Evolutionary conservation across 2,329 filamentous ascomycete species (phyloP), one percentile per base, ranked within the genome.

Genomic region (Beauveria sp.): DNA sequence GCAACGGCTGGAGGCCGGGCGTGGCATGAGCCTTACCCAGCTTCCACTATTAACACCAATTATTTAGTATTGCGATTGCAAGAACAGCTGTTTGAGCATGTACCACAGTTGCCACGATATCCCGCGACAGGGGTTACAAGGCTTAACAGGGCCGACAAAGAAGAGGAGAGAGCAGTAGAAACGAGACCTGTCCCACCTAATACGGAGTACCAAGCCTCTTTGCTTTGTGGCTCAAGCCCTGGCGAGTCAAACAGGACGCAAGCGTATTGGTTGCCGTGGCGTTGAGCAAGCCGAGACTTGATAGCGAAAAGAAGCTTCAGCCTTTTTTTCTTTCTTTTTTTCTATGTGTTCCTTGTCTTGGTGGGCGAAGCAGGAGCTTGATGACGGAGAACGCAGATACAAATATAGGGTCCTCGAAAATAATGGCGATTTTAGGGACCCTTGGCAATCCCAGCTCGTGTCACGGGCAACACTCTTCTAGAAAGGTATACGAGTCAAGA

Each of bases 131-230:
- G 55, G 55, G 34, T 48, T 24, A 48, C 54, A 56, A 47, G 41
- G 54, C 54, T 43, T 37, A n/a, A 7, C 20, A 57, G 34, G 44
- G 22, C 12, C 30, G 34, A 57, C 18, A 40, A 57, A 18, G 34
- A 56, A 10, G 30, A 43, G 55, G 20, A 47, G 37, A 40, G 34
- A 47, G 55, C 40, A 40, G 24, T 37, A 37, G 55, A 37, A 51
- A 44, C 56, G 44, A 59, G n/a, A 14, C 40, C 6, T 37, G 47
- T 59, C 47, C 56, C 56, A 59, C 56, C 44, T 37, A 52, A 59
- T 52, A 59, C 56, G 56, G 56, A 52, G 47, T 18, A 22, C 46
- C 46, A 51, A 41, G 55, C 55, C 30, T 57, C 44, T 22, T 20
- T 12, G 22, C 44, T 20, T 16, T 47, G 20, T 52, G 46, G 20